Evolutionary conservation across 106 monocot genomes (phyloP).

Genomic region (Platanthera zijinensis): DNA sequence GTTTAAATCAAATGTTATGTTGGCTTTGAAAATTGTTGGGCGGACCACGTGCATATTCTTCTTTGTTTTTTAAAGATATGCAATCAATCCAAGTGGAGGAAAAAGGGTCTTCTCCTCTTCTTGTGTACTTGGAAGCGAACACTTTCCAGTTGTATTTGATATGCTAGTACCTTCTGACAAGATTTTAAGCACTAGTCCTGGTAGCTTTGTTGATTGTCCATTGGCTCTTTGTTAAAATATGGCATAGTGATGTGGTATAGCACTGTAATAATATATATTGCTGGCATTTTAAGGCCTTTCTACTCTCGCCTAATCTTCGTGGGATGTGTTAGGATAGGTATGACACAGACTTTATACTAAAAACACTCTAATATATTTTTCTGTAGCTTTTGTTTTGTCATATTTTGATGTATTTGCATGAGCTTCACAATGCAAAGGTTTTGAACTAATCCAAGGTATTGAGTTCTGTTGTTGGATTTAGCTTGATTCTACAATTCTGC

Average conservation of each 20-base stretch:
- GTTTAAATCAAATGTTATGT: too few relatives aligned
- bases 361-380: background rate
- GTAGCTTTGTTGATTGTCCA: background rate
- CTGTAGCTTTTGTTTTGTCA: background rate
- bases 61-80: too few relatives aligned
- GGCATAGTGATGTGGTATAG: background rate
- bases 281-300: background rate
- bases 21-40: too few relatives aligned
- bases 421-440: background rate
- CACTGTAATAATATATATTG: background rate
- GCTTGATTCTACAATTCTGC: background rate
- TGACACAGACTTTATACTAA: background rate
- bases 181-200: background rate
- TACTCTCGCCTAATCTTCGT: background rate
- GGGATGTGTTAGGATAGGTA: background rate
- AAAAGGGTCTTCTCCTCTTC: background rate
- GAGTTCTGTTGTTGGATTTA: background rate
- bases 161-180: background rate
- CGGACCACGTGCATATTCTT: too few relatives aligned
- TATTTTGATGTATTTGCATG: background rate
- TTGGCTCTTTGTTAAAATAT: background rate
- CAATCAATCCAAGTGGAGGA: too few relatives aligned
- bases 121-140: background rate
- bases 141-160: background rate
- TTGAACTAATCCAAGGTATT: background rate